Base-by-base conservation (phyloP, 345 rosid genomes). In the Excoecaria cochinchinensis region DNA sequence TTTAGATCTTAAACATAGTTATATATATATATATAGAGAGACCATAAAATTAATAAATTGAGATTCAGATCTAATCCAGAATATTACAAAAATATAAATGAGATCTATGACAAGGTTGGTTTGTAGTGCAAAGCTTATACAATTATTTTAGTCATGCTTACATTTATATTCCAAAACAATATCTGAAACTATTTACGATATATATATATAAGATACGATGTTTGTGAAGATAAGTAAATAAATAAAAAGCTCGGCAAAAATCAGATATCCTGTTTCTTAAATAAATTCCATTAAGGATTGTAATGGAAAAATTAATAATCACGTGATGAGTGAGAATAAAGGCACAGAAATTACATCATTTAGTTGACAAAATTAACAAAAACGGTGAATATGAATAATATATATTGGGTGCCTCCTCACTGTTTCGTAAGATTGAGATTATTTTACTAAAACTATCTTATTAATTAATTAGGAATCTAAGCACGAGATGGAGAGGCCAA, bases 321-420 rank as follows among this genome's bases (percentile, higher is more conserved):
- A 79, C 83, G 81, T 79, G 87, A 79, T 69, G 67, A 38, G 82
- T 50, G 72, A 68, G 3, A 69, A 58, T 5, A 58, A 71, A 40
- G 42, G 50, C 51, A 68, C 6, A 25, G 24, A 48, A 50, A 11
- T 11, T 17, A 31, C 52, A 73, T 70, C 46, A 70, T 73, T 57
- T 38, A 52, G 56, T 62, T 63, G 44, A 8, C 4, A n/a, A 25
- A n/a, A 6, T 44, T 36, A 38, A 42, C n/a, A 25, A 39, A 8
- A 44, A 2, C 31, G 31, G 1, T 31, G 1, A 31, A 2, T 31
- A 31, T 31, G 1, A 31, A 2, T 31, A 31, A 31, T 31, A 2
- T 12, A 31, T 22, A 46, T 56, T 17, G 65, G 40, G 17, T 2
- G 44, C 74, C 82, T 80, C 77, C 78, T 78, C 76, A 72, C 74